Base-by-base conservation (phyloP, 768 basidiomycete genomes). In the Zangia roseola region DNA sequence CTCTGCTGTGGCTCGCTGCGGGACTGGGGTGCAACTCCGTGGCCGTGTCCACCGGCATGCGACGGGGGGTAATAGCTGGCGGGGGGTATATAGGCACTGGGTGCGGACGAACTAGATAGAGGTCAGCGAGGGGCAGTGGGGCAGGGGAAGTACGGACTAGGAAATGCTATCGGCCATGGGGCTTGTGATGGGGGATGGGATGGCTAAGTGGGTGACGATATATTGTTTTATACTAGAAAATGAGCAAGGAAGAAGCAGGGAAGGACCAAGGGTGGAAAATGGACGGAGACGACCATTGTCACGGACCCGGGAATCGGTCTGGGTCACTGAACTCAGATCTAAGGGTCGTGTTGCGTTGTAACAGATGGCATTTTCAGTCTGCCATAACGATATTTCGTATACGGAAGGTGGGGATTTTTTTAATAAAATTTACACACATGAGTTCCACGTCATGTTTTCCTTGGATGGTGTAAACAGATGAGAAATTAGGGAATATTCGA, bases 271-370 rank as follows among this genome's bases (percentile, higher is more conserved):
- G 64, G 67, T 59, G 65, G 65, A 68, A 71, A 68, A 68, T 68
- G 67, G 67, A 69, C 68, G 66, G 63, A 50, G 65, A 64, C 54
- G 58, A 61, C 69, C 70, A 69, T 71, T 69, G 68, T 68, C 56
- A 68, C 68, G 70, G 67, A 60, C 70, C 67, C 66, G 67, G 66
- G 68, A 66, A 67, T 69, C 67, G 69, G 68, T 52, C 65, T 68
- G 74, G 80, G 78, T 79, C 77, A 75, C 75, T 73, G 77, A 78
- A 74, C 79, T 78, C 77, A 82, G 79, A 83, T 82, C 81, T 83
- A 81, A 82, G 81, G 81, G 81, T 83, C 81, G 75, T 67, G 74
- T 75, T 79, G 79, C 73, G 71, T 72, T 66, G 66, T 69, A 70
- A 69, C 68, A 66, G 65, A 67, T 67, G 65, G 68, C 68, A 69